Conservation (phyloP, 2,329 filamentous ascomycete genomes). For the Xylariomycetidae sp. region DNA sequence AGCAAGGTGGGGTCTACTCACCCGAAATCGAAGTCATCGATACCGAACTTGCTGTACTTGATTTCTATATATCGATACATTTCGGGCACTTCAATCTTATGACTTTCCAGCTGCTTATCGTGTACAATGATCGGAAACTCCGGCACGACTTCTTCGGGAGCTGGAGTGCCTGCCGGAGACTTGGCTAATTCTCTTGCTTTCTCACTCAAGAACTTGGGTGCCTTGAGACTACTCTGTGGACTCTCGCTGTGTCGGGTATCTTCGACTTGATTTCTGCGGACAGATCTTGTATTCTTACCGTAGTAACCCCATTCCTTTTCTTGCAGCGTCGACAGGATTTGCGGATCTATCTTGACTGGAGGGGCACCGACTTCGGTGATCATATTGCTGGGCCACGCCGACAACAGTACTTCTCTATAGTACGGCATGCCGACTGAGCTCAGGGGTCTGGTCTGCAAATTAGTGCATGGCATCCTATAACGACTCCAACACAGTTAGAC, state of each 20-base stretch:
- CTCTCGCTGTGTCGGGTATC: slow-evolving; percentile 63
- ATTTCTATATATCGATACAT: slow-evolving; percentile 95
- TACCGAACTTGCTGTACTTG: slow-evolving; percentile 97
- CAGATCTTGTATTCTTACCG: slow-evolving; percentile 67
- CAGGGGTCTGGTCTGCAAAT: slow-evolving; percentile 52
- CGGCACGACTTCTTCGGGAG: slow-evolving; percentile 36
- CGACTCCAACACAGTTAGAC: slow-evolving; percentile 22
- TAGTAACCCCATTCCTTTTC: slow-evolving; percentile 70
- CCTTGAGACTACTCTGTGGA: slow-evolving; percentile 56
- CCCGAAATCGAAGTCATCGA: slow-evolving; percentile 99
- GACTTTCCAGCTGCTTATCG: slow-evolving; percentile 65
- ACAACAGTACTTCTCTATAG: slow-evolving; percentile 82
- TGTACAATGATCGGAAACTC: slow-evolving; percentile 61
- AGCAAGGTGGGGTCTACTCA: slow-evolving; percentile 33
- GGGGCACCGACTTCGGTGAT: slow-evolving; percentile 82
- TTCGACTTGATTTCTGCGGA: slow-evolving; percentile 76
- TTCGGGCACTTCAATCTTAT: slow-evolving; percentile 74
- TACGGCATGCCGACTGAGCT: slow-evolving; percentile 88
- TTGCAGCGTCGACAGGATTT: slow-evolving; percentile 63
- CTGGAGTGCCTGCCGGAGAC: slow-evolving; percentile 35
- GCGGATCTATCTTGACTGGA: slow-evolving; percentile 65
- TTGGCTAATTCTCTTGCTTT: slow-evolving; percentile 67
- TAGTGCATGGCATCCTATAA: slow-evolving; percentile 2
- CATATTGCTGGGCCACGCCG: slow-evolving; percentile 81
- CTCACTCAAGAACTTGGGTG: slow-evolving; percentile 92